These are phyloP conservation scores for Boletellus ananas DNA, from an alignment of 768 basidiomycete species.

Conservation along the genomic window DNA sequence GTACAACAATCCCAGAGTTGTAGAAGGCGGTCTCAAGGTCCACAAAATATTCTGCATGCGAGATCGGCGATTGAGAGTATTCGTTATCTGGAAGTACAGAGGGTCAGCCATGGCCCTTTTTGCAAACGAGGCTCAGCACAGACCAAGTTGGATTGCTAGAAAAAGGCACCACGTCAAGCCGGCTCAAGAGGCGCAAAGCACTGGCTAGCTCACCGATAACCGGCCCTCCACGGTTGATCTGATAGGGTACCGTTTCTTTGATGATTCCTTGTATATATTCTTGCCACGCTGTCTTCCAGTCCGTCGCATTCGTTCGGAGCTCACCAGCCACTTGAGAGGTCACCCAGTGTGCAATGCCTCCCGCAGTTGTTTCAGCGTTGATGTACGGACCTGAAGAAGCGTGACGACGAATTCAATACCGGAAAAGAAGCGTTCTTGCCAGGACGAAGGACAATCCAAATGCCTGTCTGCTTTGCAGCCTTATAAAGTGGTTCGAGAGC, in stretches of 20 bases:
- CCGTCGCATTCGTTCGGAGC: slow-evolving; percentile 66
- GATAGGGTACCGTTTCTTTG: slow-evolving; percentile 54
- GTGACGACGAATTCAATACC: background rate
- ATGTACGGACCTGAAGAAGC: slow-evolving; percentile 43
- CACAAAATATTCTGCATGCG: slow-evolving; percentile 54
- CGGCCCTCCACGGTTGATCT: slow-evolving; percentile 70
- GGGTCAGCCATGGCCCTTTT: background rate
- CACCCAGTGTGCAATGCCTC: slow-evolving; percentile 68
- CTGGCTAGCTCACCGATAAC: slow-evolving; percentile 54
- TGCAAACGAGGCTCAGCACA: slow-evolving; percentile 7
- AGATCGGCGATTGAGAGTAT: slow-evolving; percentile 49
- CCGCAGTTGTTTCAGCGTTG: slow-evolving; percentile 79
- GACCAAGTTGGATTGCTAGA: slow-evolving; percentile 56
- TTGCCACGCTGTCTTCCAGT: slow-evolving; percentile 68
- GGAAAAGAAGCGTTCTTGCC: slow-evolving; percentile 39
- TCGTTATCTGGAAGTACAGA: slow-evolving; percentile 58
- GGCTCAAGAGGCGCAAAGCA: background rate
- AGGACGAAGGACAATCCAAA: slow-evolving; percentile 78
- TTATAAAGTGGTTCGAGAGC: slow-evolving; percentile 68
- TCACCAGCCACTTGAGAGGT: slow-evolving; percentile 62
- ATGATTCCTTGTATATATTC: slow-evolving; percentile 69
- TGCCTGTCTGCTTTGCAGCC: slow-evolving; percentile 66
- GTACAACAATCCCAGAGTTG: slow-evolving; percentile 57
- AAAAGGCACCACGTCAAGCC: slow-evolving; percentile 1
- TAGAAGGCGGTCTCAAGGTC: slow-evolving; percentile 57